These are phyloP conservation scores for Solanum tarapatanum DNA, from an alignment of 257 asterid genomes.

Conservation along the genomic window DNA sequence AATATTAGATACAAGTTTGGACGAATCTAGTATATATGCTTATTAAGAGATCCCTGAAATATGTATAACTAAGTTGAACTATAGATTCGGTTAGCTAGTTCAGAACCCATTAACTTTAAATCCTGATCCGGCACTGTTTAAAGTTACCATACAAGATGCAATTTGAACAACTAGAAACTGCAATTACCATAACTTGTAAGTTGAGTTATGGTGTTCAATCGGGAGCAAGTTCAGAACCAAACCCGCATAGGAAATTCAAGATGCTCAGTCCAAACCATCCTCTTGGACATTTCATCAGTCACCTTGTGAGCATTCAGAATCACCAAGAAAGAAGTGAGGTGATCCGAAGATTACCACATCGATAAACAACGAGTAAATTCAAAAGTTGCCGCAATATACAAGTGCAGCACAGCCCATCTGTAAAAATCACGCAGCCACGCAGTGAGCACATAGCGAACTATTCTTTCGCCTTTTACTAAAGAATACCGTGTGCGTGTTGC, in stretches of 20 bases:
- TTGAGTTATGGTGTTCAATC: too few relatives aligned
- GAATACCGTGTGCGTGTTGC: not conserved
- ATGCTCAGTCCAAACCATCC: not conserved
- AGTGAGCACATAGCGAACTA: not conserved
- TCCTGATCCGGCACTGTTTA: not conserved
- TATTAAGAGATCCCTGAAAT: too few relatives aligned
- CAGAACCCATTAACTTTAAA: not conserved
- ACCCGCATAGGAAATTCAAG: not conserved
- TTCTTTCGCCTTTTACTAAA: not conserved
- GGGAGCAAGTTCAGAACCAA: not conserved
- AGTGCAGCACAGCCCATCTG: rapidly evolving
- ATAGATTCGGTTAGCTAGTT: not conserved
- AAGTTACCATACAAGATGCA: not conserved
- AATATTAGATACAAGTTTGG: too few relatives aligned
- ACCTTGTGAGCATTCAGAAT: not conserved
- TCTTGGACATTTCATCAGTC: not conserved
- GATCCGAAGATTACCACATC: not conserved
- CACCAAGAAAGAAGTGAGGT: not conserved
- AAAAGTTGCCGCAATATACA: not conserved
- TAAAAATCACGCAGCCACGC: not conserved
- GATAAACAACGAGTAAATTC: not conserved
- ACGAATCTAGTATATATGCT: too few relatives aligned
- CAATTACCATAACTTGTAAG: not conserved
- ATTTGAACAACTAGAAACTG: not conserved
- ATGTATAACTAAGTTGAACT: too few relatives aligned